Evolutionary conservation across 495 filamentous ascomycete genomes (phyloP), one percentile per base, ranked within the genome.

Genomic region (Diplogelasinospora grovesii): DNA sequence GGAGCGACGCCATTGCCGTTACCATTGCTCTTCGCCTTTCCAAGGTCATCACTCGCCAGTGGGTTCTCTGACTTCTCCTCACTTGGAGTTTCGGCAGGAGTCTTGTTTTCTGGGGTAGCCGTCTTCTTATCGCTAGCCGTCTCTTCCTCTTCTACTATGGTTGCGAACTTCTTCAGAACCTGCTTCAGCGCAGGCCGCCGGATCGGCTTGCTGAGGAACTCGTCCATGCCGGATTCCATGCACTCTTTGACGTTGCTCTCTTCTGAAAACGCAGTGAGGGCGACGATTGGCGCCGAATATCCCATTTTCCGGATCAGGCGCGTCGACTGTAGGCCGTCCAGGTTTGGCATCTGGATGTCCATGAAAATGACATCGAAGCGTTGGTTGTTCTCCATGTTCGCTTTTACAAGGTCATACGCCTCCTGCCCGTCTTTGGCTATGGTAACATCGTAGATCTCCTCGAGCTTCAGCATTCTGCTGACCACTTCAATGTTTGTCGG

Each of bases 401-500:
- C 76, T 53, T 87, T 87, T 28, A 96, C 89, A 6, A 81, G 71
- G 31, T 94, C 87, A 38, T 84, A 82, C 6, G 89, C 89, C 49
- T 95, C 88, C 54, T 90, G 86, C 3, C 89, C 89, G 59, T 96
- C 85, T 53, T 86, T 83, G 23, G 86, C 85, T 30, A 88, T 76
- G 5, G 78, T 85, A 13, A 88, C 81, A 49, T 88, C 87, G 59
- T 75, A 74, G 24, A 71, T 60, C 28, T 73, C 70, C 32, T 78
- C 74, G 1, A 76, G 50, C 49, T 78, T 76, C 7, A 78, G 50
- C 61, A 78, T 66, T 20, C 70, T 53, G 45, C 60, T 75, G 37
- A 95, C 88, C 11, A 96, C 89, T 52, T 95, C 86, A 52, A 93
- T 85, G 54, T 96, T 96, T n/a, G 89, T 87, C 22, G 79, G 79